phyloP scores from a whole-genome alignment of 2,329 filamentous ascomycete genomes.

The Stylonectria norvegica region DNA sequence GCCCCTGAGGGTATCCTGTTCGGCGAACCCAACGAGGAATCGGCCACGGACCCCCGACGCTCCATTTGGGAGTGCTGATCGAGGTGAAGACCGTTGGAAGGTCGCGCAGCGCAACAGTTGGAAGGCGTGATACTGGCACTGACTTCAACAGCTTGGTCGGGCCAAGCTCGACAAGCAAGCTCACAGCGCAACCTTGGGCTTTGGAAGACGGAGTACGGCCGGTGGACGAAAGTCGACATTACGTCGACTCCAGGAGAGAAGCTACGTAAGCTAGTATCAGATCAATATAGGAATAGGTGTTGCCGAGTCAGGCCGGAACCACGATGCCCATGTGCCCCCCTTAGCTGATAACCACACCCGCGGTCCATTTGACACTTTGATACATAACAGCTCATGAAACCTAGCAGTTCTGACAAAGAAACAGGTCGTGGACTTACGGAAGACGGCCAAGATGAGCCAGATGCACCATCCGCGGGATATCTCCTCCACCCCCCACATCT shows the following conservation, averaged over 20 bases:
- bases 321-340: background rate
- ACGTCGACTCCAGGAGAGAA: background rate
- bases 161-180: conserved; percentile 2
- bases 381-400: no score
- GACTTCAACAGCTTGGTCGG: no score
- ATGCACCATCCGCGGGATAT: conserved; percentile 14
- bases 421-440: conserved; percentile 8
- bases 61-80: background rate
- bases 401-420: background rate
- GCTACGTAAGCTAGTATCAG: background rate
- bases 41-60: conserved; percentile 3
- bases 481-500: conserved; percentile 17
- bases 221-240: no score
- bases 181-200: conserved; percentile 2
- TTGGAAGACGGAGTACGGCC: no score
- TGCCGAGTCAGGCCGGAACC: background rate
- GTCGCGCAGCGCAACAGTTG: background rate
- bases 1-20: conserved; percentile 1
- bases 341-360: background rate
- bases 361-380: no score
- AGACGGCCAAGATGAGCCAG: conserved; percentile 16
- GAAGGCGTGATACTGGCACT: no score
- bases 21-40: conserved; percentile 2
- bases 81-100: background rate
- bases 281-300: background rate